Percentiles rank a stretch among this genome's conserved stretches.
These are phyloP conservation scores for Phytopythium chamaehyphon DNA, from an alignment of 352 stramenopile species.

Conservation along the genomic window DNA sequence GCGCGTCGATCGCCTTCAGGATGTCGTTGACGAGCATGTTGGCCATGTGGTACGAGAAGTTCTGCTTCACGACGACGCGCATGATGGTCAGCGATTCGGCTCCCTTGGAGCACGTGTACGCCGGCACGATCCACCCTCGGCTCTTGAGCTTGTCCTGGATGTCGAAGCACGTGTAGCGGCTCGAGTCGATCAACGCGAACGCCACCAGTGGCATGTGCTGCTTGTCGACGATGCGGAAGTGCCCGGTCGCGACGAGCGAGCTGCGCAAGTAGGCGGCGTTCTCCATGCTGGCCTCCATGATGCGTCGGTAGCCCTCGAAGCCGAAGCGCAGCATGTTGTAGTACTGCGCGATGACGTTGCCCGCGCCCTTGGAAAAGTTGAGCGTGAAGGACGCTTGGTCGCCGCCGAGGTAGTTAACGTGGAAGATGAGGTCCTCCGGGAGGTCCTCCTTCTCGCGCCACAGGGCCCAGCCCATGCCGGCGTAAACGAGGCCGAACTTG, in stretches of 20 bases:
- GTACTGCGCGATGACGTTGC: constrained; percentile 89
- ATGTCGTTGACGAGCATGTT: constrained; percentile 89
- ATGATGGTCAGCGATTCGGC: constrained; percentile 87
- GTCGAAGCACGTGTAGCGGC: constrained; percentile 85
- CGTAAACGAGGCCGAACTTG: constrained; percentile 93
- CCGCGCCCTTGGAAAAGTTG: constrained; percentile 91
- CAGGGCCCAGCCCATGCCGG: constrained; percentile 91
- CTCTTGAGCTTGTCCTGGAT: constrained; percentile 88
- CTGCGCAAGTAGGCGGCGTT: constrained; percentile 78
- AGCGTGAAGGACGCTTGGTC: constrained; percentile 91
- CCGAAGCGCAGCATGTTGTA: constrained; percentile 93
- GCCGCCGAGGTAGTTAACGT: constrained; percentile 91
- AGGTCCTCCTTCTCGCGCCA: constrained; percentile 84
- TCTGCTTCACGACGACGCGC: constrained; percentile 90
- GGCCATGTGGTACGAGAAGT: constrained; percentile 85
- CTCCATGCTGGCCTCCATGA: constrained; percentile 89
- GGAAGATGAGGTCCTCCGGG: constrained; percentile 86
- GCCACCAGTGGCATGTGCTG: constrained; percentile 89
- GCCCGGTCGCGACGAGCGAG: constrained; percentile 67
- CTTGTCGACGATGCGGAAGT: constrained; percentile 89
- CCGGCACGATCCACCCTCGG: constrained; percentile 87
- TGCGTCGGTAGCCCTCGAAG: constrained; percentile 83
- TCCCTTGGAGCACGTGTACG: constrained; percentile 84
- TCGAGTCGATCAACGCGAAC: constrained; percentile 79
- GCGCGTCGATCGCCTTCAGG: constrained; percentile 72